Base-by-base conservation (phyloP, 139 green algal species). In the Haematococcus sp. region DNA sequence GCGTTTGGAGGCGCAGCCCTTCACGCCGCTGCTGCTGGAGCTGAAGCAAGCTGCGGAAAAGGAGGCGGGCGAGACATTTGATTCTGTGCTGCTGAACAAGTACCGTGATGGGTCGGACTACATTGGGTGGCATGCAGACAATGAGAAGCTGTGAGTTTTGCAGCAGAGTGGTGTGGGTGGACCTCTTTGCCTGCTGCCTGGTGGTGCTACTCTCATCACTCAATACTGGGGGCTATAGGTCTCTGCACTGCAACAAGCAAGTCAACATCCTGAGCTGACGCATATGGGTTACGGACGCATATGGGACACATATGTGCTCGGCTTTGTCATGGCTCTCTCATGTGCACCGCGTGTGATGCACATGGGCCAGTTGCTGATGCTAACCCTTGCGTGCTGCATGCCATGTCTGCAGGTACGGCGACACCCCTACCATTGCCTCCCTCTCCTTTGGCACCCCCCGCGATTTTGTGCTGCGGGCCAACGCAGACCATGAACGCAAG, bases 81-180 rank as follows among this genome's bases (percentile, higher is more conserved):
- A 91, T 76, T 81, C 63, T 25, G 86, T 78, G 61, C 70, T 92
- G 60, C 78, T 90, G 16, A 92, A 90, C 30, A 58, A 78, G 23
- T 92, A 92, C 63, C 76, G 84, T 4, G 51, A 75, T 63, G 87
- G 87, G 23, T 59, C 32, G 5, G 81, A 92, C 68, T 32, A 77
- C 43, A 64, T 90, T 44, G 65, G 63, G 1, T 92, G 85, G 85
- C 88, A 93, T 72, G 76, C 76, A 32, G 88, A 93, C 71, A 85
- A 88, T 34, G 88, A 93, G 68, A 52, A 86, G 84, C 28, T 80
- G 78, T 83, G 66, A 34, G 79, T 23, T 5, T 3, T 17, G 19
- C 59, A 49, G 30, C 25, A 30, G 19, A 17, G 44, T 27, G 11
- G 23, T 28, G 35, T 46, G 15, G n/a, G 7, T n/a, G 7, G 49